phyloP scores from a whole-genome alignment of 371 early-diverging fungal genomes.

The Funneliformis caledonium region DNA sequence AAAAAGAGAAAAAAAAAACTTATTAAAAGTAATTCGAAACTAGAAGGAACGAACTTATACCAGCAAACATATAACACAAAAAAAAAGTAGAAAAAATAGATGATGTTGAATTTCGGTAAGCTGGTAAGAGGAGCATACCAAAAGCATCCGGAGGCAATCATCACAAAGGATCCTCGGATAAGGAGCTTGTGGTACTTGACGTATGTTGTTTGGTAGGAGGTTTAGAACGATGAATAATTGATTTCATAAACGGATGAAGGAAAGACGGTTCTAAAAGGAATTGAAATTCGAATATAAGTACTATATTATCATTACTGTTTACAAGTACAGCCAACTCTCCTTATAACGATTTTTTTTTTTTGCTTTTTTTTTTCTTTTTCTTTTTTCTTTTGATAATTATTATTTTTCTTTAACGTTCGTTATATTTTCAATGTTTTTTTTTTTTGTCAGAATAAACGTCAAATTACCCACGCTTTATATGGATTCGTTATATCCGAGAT shows the following conservation, averaged over 20 bases:
- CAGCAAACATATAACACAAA: no score
- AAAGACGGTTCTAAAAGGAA: not conserved
- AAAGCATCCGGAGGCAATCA: not conserved
- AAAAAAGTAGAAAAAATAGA: no score
- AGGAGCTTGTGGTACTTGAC: not conserved
- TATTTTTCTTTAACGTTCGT: not conserved
- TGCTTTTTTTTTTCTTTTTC: not conserved
- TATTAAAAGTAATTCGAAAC: no score
- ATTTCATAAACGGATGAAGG: constrained; percentile 17
- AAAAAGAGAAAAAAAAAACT: no score
- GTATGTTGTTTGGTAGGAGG: not conserved
- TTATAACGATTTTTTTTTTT: constrained; percentile 10
- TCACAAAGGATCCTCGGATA: not conserved
- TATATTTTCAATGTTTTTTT: not conserved
- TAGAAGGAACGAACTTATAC: no score
- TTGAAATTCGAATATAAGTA: not conserved
- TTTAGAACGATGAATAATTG: not conserved
- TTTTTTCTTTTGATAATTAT: not conserved
- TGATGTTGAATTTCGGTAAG: no score
- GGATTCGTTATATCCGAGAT: not conserved
- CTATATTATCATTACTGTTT: not conserved
- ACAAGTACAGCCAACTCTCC: not conserved
- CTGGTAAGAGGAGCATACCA: no score
- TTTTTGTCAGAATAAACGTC: not conserved
- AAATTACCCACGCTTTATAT: not conserved